Conservation (phyloP, 768 basidiomycete species). For the Trametes elegans region DNA sequence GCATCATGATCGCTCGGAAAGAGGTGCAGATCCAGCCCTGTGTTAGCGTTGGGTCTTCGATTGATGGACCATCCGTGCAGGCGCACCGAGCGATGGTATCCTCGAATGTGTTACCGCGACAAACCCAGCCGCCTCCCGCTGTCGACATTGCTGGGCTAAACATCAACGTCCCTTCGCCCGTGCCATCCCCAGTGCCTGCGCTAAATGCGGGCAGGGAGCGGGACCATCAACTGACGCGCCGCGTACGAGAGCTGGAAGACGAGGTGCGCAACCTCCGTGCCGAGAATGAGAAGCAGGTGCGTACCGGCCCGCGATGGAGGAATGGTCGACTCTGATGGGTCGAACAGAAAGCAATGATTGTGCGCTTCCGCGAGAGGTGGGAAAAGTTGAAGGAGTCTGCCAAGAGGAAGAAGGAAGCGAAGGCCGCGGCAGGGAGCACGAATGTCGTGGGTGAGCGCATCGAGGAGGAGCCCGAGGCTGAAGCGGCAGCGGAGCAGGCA, state of each 20-base stretch:
- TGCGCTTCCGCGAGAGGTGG: conserved; percentile 83
- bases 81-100: conserved; percentile 79
- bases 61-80: no score
- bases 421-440: conserved; percentile 50
- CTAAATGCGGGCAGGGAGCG: conserved; percentile 51
- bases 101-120: conserved; percentile 53
- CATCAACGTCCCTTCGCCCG: conserved; percentile 47
- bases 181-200: conserved; percentile 46
- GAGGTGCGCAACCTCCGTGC: conserved; percentile 58
- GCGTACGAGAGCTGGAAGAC: conserved; percentile 76
- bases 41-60: no score
- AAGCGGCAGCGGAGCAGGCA: conserved; percentile 50
- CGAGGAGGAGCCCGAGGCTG: conserved; percentile 61
- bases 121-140: conserved; percentile 20
- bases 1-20: conserved; percentile 68
- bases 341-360: conserved; percentile 75
- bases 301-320: no score
- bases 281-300: conserved; percentile 84
- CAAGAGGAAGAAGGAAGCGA: conserved; percentile 80
- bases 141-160: conserved; percentile 59
- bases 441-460: conserved; percentile 61
- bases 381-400: conserved; percentile 88
- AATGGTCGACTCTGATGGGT: no score
- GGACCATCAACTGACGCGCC: conserved; percentile 47
- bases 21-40: conserved; percentile 46